Evolutionary conservation across 2,329 filamentous ascomycete genomes (phyloP).

Genomic region (Intubia oerlemansii): DNA sequence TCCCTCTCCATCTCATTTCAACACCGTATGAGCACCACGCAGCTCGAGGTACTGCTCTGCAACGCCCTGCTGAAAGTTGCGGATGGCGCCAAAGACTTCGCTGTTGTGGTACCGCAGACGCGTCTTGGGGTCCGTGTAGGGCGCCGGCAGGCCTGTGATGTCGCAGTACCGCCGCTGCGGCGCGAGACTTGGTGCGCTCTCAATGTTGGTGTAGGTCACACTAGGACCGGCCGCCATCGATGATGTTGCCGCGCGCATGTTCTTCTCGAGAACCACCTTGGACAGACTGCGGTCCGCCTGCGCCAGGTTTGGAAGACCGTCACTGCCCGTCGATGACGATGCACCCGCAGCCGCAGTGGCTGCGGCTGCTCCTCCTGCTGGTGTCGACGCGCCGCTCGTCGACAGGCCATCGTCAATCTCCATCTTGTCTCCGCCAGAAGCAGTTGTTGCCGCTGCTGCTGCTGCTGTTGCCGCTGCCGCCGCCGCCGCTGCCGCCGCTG

Average conservation of each 20-base stretch:
- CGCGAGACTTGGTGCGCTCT: conserved; percentile 66
- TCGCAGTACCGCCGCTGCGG: conserved; percentile 86
- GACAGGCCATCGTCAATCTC: background rate
- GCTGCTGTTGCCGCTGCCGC: conserved; percentile 22
- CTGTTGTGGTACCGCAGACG: conserved; percentile 79
- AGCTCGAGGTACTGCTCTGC: conserved; percentile 80
- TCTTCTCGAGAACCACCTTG: conserved; percentile 70
- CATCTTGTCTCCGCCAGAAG: conserved; percentile 27
- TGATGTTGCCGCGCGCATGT: conserved; percentile 40
- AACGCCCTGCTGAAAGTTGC: conserved; percentile 57
- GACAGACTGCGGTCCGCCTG: conserved; percentile 74
- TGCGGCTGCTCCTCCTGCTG: too few relatives aligned
- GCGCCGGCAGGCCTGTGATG: conserved; percentile 76
- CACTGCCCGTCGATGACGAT: too few relatives aligned
- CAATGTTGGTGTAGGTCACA: conserved; percentile 90
- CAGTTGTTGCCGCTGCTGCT: conserved; percentile 33
- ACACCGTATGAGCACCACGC: conserved; percentile 74
- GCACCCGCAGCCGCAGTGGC: conserved; percentile 10
- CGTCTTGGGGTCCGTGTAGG: conserved; percentile 90
- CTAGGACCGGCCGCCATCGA: too few relatives aligned
- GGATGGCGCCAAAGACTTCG: conserved; percentile 73
- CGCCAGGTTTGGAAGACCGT: conserved; percentile 49
- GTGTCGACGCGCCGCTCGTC: conserved; percentile 15
- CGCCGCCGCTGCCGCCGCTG: conserved; percentile 12
- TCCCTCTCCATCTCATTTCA: too few relatives aligned